These are phyloP conservation scores for Pseudogymnoascus destructans DNA, from an alignment of 2,329 filamentous ascomycete genomes.

Conservation along the genomic window DNA sequence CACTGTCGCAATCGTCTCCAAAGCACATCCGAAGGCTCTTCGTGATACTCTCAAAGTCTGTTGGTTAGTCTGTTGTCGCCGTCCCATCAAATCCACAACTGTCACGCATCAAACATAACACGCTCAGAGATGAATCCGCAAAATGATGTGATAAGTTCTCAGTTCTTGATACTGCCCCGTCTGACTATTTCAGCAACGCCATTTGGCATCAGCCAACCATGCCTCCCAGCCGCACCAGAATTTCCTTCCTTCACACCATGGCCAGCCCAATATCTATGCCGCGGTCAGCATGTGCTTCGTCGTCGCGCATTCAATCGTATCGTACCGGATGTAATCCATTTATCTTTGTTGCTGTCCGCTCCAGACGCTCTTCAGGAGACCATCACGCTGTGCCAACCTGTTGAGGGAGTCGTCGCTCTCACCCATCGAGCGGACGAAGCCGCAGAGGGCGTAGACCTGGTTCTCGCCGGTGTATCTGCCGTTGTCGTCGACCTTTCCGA, in stretches of 20 bases:
- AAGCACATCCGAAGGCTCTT: background rate
- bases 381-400: conserved; percentile 89
- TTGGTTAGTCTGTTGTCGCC: conserved; percentile 16
- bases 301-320: conserved; percentile 1
- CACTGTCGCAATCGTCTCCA: background rate
- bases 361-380: conserved; percentile 96
- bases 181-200: conserved; percentile 26
- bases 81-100: conserved; percentile 27
- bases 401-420: conserved; percentile 96
- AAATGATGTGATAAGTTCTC: conserved; percentile 22
- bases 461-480: conserved; percentile 89
- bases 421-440: conserved; percentile 94
- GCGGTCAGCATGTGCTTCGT: conserved; percentile 2
- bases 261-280: conserved; percentile 8
- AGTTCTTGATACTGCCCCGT: conserved; percentile 22
- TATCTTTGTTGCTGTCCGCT: conserved; percentile 37
- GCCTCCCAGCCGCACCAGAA: conserved; percentile 12
- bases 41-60: background rate
- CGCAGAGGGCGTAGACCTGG: conserved; percentile 93
- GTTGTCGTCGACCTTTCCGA: conserved; percentile 98
- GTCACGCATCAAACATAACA: conserved; percentile 17
- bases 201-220: conserved; percentile 17
- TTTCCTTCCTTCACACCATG: conserved; percentile 10
- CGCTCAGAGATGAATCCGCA: conserved; percentile 2
- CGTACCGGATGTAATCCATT: conserved; percentile 24